Base-by-base conservation (phyloP, 768 basidiomycete species). In the Obba rivulosa region DNA sequence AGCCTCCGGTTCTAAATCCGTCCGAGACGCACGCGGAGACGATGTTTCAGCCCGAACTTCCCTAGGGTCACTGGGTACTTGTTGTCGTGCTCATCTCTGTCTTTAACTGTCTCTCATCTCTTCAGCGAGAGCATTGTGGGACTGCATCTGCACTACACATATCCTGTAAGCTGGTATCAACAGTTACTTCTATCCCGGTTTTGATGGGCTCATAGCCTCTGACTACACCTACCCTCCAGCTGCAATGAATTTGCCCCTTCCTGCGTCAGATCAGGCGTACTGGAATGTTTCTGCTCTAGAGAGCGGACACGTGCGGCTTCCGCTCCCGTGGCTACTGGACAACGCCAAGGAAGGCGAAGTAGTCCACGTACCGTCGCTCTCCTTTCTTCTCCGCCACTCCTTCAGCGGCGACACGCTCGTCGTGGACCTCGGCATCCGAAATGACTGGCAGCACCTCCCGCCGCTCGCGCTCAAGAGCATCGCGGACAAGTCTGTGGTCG, bases 341-440 rank as follows among this genome's bases (percentile, higher is more conserved):
- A 49, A 44, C 43, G 52, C 52, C 34, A 21, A 42, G 5, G 47
- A 40, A 11, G 52, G 43, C 38, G 52, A 47, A 23, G 43, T 25
- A 8, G 20, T 4, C 35, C 41, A 21, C 41, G 45, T 31, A 17
- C 17, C 13, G 31, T 23, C 40, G 34, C 68, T 82, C 36, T 67
- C 74, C 1, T 83, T 81, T 60, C 69, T 74, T 48, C 57, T 81
- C 34, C 68, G 65, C 13, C 80, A 81, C 51, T 74, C 77, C 0
- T 50, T 53, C 16, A 46, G 17, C 3, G n/a, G n/a, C 21, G 48
- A 52, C 28, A 70, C 60, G 8, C 55, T 78, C 45, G 53, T 61
- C 37, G 81, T 82, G 50, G 82, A 83, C 50, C 69, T 82, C 17
- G 80, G 80, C 13, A 66, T 76, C 8, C 73, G 78, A 13, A 69